Conservation (phyloP, 108 stramenopile genomes). For the Fistulifera pelliculosa region DNA sequence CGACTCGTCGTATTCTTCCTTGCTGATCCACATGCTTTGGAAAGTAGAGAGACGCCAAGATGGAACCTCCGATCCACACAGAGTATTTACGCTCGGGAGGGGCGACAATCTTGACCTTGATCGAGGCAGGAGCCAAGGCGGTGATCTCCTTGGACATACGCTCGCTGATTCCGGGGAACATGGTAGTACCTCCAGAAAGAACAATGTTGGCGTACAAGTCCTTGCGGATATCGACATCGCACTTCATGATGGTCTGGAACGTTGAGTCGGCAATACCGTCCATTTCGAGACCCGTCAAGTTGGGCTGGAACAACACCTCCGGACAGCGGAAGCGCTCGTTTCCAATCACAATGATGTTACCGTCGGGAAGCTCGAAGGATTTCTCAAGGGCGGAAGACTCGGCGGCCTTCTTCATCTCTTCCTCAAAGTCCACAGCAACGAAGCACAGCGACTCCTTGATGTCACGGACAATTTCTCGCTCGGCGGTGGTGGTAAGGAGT, state of each 20-base stretch:
- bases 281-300: constrained; percentile 96
- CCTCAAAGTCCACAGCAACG: constrained; percentile 89
- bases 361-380: constrained; percentile 90
- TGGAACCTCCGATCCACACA: constrained; percentile 98
- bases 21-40: constrained; percentile 99
- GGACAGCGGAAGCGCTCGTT: constrained; percentile 92
- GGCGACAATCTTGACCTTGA: constrained; percentile 99
- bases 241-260: constrained; percentile 99
- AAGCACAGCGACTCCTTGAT: constrained; percentile 90
- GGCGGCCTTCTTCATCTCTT: constrained; percentile 90
- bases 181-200: constrained; percentile 92
- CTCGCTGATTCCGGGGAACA: constrained; percentile 99
- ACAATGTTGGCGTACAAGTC: constrained; percentile 92
- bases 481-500: constrained; percentile 91
- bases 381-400: constrained; percentile 89
- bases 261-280: constrained; percentile 95
- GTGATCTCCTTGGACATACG: constrained; percentile 99
- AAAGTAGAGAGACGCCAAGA: constrained; percentile 97
- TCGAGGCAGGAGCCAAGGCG: constrained; percentile 87
- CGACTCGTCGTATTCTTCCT: constrained; percentile 99
- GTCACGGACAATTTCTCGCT: constrained; percentile 92
- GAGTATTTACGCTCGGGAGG: constrained; percentile 99
- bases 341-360: constrained; percentile 91
- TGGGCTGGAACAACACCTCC: constrained; percentile 91
- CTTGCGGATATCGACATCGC: constrained; percentile 99